Conservation (phyloP, 2,329 filamentous ascomycete species). For the Colletotrichum sublineola region DNA sequence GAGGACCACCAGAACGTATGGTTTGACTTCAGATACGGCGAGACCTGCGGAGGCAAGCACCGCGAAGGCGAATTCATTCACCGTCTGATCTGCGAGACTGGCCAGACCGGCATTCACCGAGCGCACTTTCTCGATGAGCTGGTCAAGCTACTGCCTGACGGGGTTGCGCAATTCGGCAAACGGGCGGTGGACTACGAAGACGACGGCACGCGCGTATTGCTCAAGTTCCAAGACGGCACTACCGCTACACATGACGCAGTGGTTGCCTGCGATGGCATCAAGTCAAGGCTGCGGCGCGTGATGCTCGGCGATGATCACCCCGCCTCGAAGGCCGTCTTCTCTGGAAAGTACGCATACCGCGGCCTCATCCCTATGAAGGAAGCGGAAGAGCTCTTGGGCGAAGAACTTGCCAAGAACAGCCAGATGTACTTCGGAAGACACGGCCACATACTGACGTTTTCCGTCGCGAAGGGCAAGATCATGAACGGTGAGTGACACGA, state of each 20-base stretch:
- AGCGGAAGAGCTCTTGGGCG: conserved; percentile 63
- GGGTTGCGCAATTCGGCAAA: conserved; percentile 48
- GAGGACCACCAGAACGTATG: conserved; percentile 43
- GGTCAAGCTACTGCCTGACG: conserved; percentile 53
- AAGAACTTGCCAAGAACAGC: conserved; percentile 50
- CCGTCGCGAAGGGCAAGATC: conserved; percentile 65
- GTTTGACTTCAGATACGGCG: conserved; percentile 42
- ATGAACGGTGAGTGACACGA: conserved; percentile 58
- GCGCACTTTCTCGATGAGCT: conserved; percentile 52
- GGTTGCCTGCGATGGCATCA: conserved; percentile 73
- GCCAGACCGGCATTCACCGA: conserved; percentile 28
- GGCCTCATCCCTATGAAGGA: conserved; percentile 61
- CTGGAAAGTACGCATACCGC: conserved; percentile 71
- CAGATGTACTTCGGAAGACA: conserved; percentile 68
- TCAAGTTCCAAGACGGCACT: conserved; percentile 57
- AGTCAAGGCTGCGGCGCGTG: conserved; percentile 59
- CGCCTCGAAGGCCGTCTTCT: conserved; percentile 59
- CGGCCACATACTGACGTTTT: conserved; percentile 71
- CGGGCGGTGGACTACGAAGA: conserved; percentile 44
- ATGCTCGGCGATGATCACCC: conserved; percentile 60
- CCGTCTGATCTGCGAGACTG: conserved; percentile 25
- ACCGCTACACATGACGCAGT: conserved; percentile 56
- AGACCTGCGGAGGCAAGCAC: conserved; percentile 38
- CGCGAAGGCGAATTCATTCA: conserved; percentile 30
- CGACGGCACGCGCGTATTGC: conserved; percentile 40